Evolutionary conservation across 805 yeast species (phyloP), one percentile per base, ranked within the genome.

Genomic region (Starmerella vaccinii): DNA sequence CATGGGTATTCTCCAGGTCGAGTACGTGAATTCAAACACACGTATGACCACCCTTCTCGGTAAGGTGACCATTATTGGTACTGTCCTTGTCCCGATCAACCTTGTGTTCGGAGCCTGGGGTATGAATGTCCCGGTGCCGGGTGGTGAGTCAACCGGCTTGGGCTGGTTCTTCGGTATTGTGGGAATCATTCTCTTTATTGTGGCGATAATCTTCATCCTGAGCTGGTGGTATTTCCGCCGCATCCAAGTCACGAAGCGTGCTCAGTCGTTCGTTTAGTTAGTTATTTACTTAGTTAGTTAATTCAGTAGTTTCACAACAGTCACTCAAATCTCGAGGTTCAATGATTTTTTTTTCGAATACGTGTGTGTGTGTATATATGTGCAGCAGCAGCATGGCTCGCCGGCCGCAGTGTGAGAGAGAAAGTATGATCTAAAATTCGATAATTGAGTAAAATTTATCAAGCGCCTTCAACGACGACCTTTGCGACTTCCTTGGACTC

Each of bases 81-180:
- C 97, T 0, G 73, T 89, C 60, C 71, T 89, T 26, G 82, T 90
- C 56, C 97, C 97, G 16, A 74, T 90, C 72, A 89, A 90, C 65
- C 71, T 90, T 53, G 75, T 90, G 37, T 86, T 97, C 2, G 95
- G 97, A 64, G 63, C 89, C 55, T 90, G 90, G 68, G 97, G 97
- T 61, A 90, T 90, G 97, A 90, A 90, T 66, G 97, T 90, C n/a
- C 67, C 59, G 13, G 84, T 90, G 27, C 97, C 97, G 0, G 96
- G 96, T 23, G 67, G 75, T 51, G 69, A 59, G 13, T 71, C 55
- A 2, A 59, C 53, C 2, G 68, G 67, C 38, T 65, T 73, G 34
- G 76, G 71, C 2, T 83, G 90, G 86, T 85, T 77, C 63, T 78
- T 77, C 63, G 84, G 84, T 37, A 79, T 82, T 51, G 62, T 81